phyloP scores from a whole-genome alignment of 176 grass and related monocot genomes.

The Zoysia japonica region DNA sequence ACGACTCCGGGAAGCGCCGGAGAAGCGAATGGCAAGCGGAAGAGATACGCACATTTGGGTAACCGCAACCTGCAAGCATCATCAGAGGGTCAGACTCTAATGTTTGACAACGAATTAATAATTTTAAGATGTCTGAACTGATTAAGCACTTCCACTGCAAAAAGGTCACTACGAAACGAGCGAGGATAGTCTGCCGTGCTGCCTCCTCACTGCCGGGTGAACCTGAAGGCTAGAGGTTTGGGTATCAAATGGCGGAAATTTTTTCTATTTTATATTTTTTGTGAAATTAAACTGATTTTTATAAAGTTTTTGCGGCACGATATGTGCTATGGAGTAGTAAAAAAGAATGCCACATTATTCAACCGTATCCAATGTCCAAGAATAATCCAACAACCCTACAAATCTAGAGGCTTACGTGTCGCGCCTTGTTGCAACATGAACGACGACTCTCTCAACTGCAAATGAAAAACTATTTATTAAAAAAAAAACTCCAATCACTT shows the following conservation, averaged over 20 bases:
- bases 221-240: no score
- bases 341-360: constrained; percentile 29
- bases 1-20: neutral
- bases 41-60: neutral
- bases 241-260: no score
- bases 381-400: constrained; percentile 26
- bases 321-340: neutral
- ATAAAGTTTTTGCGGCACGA: no score
- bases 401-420: neutral
- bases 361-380: constrained; percentile 17
- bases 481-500: constrained; percentile 20
- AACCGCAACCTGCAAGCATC: neutral
- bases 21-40: neutral
- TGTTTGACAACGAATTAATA: no score
- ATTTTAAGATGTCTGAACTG: neutral
- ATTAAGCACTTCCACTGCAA: neutral
- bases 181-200: no score
- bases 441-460: constrained; percentile 11
- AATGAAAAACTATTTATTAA: neutral
- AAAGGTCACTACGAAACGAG: no score
- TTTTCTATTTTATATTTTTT: no score
- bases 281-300: no score
- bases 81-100: neutral
- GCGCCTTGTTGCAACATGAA: constrained; percentile 1
- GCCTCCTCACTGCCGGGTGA: no score